Conservation (phyloP, 306 rosid species). For the Vigna reflexopilosa region DNA sequence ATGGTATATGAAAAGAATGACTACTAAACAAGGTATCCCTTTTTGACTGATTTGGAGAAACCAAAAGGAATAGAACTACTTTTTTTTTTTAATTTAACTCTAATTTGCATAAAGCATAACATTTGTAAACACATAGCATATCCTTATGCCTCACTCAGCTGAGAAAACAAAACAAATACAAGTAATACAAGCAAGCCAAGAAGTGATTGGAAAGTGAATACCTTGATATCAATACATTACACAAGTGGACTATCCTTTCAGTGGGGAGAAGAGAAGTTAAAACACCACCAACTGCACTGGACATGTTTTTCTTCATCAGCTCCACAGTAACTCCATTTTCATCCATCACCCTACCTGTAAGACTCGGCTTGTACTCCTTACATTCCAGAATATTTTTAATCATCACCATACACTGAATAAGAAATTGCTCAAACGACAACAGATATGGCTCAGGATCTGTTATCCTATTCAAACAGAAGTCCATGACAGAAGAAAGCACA, state of each 20-base stretch:
- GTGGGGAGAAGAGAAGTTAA: slow-evolving; percentile 82
- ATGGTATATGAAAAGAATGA: slow-evolving; percentile 6
- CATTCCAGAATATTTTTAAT: slow-evolving; percentile 90
- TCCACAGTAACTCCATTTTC: slow-evolving; percentile 80
- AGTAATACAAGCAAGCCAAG: slow-evolving; percentile 32
- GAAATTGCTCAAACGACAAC: slow-evolving; percentile 82
- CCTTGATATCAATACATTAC: slow-evolving; percentile 87
- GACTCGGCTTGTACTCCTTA: slow-evolving; percentile 89
- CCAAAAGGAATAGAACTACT: not conserved
- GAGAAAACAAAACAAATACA: slow-evolving; percentile 45
- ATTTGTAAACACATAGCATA: slow-evolving; percentile 9
- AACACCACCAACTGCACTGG: slow-evolving; percentile 79
- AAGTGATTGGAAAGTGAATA: slow-evolving; percentile 46
- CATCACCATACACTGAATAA: slow-evolving; percentile 96
- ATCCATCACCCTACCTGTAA: slow-evolving; percentile 88
- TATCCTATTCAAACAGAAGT: slow-evolving; percentile 88
- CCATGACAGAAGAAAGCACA: slow-evolving; percentile 80
- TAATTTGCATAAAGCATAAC: slow-evolving; percentile 14
- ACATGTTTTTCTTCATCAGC: slow-evolving; percentile 84
- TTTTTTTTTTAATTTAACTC: not conserved
- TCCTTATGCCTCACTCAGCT: slow-evolving; percentile 35
- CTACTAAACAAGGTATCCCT: not conserved
- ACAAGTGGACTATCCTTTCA: slow-evolving; percentile 75
- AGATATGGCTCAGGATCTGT: slow-evolving; percentile 81
- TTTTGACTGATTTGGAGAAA: slow-evolving; percentile 21